phyloP scores from a whole-genome alignment of 768 basidiomycete species.

The Boletus sp. region DNA sequence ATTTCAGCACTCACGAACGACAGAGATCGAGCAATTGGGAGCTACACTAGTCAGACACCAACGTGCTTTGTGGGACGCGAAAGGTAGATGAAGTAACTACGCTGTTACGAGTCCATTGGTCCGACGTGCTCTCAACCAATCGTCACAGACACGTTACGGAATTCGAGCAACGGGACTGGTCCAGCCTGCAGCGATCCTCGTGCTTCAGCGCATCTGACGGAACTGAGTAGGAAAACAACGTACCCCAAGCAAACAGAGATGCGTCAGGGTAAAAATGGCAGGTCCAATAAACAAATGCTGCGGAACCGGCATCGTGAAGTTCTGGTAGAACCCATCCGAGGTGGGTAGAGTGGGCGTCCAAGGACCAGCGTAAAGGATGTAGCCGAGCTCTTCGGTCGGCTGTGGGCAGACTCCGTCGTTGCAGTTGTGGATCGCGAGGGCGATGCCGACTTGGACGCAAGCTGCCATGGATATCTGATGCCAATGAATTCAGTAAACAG shows the following conservation, averaged over 20 bases:
- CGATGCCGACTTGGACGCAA: conserved; percentile 31
- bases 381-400: conserved; percentile 19
- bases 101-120: background rate
- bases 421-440: conserved; percentile 24
- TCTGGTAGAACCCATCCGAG: conserved; percentile 25
- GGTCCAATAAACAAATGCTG: conserved; percentile 8
- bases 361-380: conserved; percentile 28
- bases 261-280: conserved; percentile 30
- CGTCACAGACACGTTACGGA: conserved; percentile 21
- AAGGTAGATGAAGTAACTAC: background rate
- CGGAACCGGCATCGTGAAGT: conserved; percentile 24
- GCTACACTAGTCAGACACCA: too few relatives aligned
- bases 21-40: too few relatives aligned
- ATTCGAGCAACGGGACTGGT: conserved; percentile 28
- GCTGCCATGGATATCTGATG: conserved; percentile 16
- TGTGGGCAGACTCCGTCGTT: conserved; percentile 21
- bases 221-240: background rate
- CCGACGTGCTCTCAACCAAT: conserved; percentile 5
- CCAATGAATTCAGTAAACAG: background rate
- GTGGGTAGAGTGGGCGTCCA: conserved; percentile 22
- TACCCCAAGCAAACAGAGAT: conserved; percentile 30
- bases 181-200: conserved; percentile 12
- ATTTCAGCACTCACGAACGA: too few relatives aligned
- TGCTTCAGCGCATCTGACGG: background rate
- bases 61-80: too few relatives aligned